A percentile compares a stretch with the other conserved stretches of the same genome.
These are phyloP conservation scores for Annulohypoxylon maeteangense DNA, from an alignment of 495 filamentous ascomycete species.

Conservation along the genomic window DNA sequence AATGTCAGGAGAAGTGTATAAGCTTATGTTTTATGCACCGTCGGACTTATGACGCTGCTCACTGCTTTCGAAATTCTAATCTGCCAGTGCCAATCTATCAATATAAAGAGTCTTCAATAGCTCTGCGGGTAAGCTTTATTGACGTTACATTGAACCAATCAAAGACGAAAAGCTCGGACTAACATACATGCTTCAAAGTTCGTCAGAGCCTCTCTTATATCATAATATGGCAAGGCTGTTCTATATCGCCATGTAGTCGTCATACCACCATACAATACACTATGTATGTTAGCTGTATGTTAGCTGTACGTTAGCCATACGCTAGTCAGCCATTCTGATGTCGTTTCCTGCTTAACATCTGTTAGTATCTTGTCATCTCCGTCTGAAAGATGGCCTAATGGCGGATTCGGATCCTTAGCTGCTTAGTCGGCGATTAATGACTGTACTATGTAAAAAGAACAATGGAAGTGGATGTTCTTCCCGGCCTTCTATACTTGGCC, in stretches of 20 bases:
- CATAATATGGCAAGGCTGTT: neutral
- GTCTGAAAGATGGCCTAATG: neutral
- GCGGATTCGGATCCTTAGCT: slow-evolving; percentile 2
- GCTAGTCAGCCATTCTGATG: neutral
- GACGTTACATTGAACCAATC: neutral
- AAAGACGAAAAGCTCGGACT: neutral
- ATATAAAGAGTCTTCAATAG: neutral
- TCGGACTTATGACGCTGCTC: neutral
- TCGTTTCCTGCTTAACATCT: neutral
- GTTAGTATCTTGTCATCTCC: neutral
- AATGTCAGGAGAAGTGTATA: neutral
- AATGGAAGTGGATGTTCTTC: slow-evolving; percentile 13
- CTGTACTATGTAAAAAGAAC: neutral
- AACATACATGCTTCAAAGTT: neutral
- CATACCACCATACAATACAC: slow-evolving; percentile 4
- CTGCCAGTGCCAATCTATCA: neutral
- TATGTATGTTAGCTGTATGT: neutral
- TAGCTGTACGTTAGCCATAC: slow-evolving; percentile 11
- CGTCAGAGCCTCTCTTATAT: neutral
- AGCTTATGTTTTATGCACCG: neutral
- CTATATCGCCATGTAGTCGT: neutral
- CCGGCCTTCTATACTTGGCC: neutral
- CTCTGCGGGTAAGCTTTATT: neutral
- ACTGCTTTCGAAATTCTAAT: neutral
- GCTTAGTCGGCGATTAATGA: slow-evolving; percentile 4